Evolutionary conservation across 1,284 basidiomycete species (phyloP).

Genomic region (Xerocomus amazonicus): DNA sequence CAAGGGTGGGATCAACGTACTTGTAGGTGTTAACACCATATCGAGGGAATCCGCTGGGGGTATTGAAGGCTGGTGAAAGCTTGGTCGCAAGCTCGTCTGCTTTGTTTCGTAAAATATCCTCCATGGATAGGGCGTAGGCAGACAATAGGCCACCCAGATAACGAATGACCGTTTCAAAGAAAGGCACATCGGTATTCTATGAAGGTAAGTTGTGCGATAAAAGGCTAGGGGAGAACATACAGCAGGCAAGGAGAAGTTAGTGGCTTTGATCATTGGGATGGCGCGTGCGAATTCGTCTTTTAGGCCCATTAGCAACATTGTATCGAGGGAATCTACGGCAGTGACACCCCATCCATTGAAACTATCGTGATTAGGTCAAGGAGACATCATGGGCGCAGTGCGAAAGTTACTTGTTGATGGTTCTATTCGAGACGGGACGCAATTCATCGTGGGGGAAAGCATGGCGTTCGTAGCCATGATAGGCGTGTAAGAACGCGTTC

Average conservation of each 20-base stretch:
- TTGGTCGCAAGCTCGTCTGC: constrained; percentile 52
- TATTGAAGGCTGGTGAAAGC: constrained; percentile 51
- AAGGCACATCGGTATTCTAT: constrained; percentile 45
- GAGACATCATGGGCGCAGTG: not conserved
- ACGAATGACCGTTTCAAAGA: constrained; percentile 86
- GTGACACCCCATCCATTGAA: constrained; percentile 89
- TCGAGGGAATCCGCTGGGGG: constrained; percentile 45
- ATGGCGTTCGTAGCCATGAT: constrained; percentile 54
- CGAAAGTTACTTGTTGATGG: constrained; percentile 49
- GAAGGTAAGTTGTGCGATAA: not conserved
- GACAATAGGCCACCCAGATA: constrained; percentile 84
- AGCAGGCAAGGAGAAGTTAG: constrained; percentile 55
- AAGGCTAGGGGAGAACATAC: constrained; percentile 19
- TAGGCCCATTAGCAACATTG: constrained; percentile 83
- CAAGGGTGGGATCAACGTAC: constrained; percentile 31
- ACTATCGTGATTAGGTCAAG: constrained; percentile 33
- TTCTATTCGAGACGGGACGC: constrained; percentile 45
- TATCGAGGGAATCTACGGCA: constrained; percentile 81
- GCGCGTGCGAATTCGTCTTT: constrained; percentile 76
- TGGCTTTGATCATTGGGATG: constrained; percentile 61
- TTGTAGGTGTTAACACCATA: constrained; percentile 47
- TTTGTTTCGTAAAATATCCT: constrained; percentile 41
- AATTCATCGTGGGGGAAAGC: constrained; percentile 64
- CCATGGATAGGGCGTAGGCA: constrained; percentile 70
- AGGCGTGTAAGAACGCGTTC: constrained; percentile 61